Evolutionary conservation across 169 alveolate genomes (phyloP).

Genomic region (Fabrea salina): DNA sequence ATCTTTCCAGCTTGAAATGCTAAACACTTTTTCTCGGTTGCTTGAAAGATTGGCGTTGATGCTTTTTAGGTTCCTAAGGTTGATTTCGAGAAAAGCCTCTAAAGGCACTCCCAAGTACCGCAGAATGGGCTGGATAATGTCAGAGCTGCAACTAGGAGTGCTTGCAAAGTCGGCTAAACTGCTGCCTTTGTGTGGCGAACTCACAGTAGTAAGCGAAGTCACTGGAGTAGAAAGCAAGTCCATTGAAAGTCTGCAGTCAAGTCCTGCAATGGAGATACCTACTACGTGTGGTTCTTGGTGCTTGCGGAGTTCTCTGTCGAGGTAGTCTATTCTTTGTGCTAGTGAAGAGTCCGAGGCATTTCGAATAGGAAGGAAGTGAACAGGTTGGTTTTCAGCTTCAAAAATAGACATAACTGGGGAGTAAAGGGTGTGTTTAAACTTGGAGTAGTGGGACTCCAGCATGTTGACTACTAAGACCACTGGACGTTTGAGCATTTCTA

Average conservation of each 20-base stretch:
- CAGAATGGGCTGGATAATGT: background rate
- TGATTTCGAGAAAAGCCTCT: background rate
- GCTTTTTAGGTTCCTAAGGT: background rate
- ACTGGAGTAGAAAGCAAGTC: background rate
- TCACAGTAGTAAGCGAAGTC: background rate
- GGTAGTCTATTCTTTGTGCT: background rate
- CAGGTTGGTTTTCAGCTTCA: background rate
- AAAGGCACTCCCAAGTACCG: background rate
- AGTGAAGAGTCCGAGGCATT: background rate
- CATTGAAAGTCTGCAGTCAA: constrained; percentile 3
- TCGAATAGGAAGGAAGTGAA: background rate
- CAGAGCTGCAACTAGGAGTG: background rate
- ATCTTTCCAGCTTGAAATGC: background rate
- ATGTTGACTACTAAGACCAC: constrained; percentile 9
- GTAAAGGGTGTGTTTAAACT: background rate
- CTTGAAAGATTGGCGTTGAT: background rate
- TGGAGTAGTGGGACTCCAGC: background rate
- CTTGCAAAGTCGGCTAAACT: background rate
- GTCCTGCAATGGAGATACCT: background rate
- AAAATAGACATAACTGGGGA: background rate
- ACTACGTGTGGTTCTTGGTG: background rate
- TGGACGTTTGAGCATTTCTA: constrained; percentile 22
- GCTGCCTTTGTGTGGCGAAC: constrained; percentile 23
- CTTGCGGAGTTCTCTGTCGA: background rate
- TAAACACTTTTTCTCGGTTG: background rate